Base-by-base conservation (phyloP, 768 basidiomycete species). In the Pulveroboletus sp. region DNA sequence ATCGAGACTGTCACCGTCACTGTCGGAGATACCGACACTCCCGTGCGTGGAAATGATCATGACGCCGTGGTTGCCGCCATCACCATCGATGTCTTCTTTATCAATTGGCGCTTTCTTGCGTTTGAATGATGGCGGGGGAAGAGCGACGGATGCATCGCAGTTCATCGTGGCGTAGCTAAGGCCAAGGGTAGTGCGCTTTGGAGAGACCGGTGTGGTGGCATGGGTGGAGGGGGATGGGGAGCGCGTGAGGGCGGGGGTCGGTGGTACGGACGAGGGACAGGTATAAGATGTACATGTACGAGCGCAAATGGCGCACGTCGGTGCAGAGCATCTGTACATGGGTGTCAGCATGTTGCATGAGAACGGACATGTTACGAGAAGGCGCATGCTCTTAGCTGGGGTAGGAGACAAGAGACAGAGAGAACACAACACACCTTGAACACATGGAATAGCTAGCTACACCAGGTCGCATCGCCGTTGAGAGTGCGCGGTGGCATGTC, bases 241-340 rank as follows among this genome's bases (percentile, higher is more conserved):
- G 35, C 62, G 61, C 2, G 68, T 70, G 43, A 71, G 64, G 18
- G 65, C 65, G 3, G 71, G 72, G 1, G 71, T 73, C 2, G 71
- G 69, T 21, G 72, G 71, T 18, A 61, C 45, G 31, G 69, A 73
- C 11, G 61, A 51, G 2, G 63, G 66, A 14, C 57, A 57, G 28
- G 55, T 65, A 26, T 61, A 67, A 1, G 64, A 70, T 24, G 67
- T 69, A 42, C 72, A 73, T 26, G 64, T 73, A 11, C 72, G 62
- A 14, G 72, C 57, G 43, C 72, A 73, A 38, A 73, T 62, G 4
- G 60, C 55, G 45, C 72, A 73, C 15, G 62, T 69, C 38, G 65
- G 55, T 10, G 66, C 59, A 15, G 62, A 45, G 44, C 72, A 73
- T 42, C 72, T 73, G 33, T 36, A 36, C 35, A 36, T 17, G 32